A percentile compares a stretch with the other conserved stretches of the same genome.
Conservation (phyloP, 2,329 filamentous ascomycete genomes). For the Trichoderma sp. region DNA sequence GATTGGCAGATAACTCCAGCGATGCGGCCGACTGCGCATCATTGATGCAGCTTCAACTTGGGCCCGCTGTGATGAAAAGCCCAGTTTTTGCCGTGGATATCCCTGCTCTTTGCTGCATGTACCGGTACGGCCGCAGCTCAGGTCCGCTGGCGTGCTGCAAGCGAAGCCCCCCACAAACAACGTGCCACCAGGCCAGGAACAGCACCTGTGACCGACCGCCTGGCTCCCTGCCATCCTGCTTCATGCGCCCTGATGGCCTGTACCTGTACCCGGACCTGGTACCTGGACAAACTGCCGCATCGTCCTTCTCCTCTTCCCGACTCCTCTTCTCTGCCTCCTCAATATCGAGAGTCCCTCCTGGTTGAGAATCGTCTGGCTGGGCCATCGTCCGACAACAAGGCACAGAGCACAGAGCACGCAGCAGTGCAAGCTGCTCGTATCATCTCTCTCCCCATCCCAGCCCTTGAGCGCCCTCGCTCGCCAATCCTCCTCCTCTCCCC, state of each 20-base stretch:
- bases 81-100: background rate
- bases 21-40: background rate
- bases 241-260: background rate
- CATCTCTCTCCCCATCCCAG: background rate
- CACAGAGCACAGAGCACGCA: background rate
- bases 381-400: background rate
- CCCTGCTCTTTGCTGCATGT: background rate
- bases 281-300: background rate
- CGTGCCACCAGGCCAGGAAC: background rate
- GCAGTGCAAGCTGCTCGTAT: background rate
- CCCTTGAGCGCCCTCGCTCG: background rate
- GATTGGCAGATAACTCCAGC: slow-evolving; percentile 1
- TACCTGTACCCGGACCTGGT: background rate
- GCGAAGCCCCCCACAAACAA: background rate
- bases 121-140: background rate
- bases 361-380: slow-evolving; percentile 6
- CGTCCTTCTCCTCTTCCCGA: slow-evolving; percentile 2
- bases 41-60: background rate
- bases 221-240: background rate
- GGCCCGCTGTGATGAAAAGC: background rate
- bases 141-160: background rate
- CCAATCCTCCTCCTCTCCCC: background rate
- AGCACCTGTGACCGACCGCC: background rate
- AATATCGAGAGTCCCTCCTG: slow-evolving; percentile 4
- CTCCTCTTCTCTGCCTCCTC: slow-evolving; percentile 1